These are phyloP conservation scores for Lepidium aucheri DNA, from an alignment of 345 rosid species.

Conservation along the genomic window DNA sequence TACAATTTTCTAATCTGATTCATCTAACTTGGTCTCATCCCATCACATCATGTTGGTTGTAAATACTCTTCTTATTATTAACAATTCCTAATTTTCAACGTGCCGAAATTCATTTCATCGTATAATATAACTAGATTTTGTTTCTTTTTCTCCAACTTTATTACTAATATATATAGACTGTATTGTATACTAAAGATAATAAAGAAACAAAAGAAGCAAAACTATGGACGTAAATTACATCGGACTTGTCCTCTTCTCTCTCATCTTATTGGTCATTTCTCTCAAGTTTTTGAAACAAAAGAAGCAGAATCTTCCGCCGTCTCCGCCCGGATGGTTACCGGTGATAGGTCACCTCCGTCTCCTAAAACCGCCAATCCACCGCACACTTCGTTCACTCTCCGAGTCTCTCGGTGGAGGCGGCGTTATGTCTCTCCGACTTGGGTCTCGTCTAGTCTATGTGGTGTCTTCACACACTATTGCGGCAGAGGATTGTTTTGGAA, in stretches of 20 bases:
- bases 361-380: slow-evolving; percentile 39
- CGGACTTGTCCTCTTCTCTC: slow-evolving; percentile 1
- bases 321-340: slow-evolving; percentile 41
- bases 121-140: neutral
- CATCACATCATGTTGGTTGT: neutral
- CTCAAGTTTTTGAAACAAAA: slow-evolving; percentile 16
- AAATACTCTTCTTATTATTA: neutral
- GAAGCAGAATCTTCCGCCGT: slow-evolving; percentile 34
- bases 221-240: slow-evolving; percentile 13
- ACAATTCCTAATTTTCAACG: slow-evolving; percentile 6
- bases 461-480: slow-evolving; percentile 33
- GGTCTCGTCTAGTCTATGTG: slow-evolving; percentile 36
- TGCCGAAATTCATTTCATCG: neutral
- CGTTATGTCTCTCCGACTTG: slow-evolving; percentile 41
- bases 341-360: slow-evolving; percentile 53
- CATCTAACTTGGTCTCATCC: neutral
- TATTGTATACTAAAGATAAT: neutral
- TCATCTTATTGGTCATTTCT: neutral
- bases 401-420: slow-evolving; percentile 40
- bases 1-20: neutral
- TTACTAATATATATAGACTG: too few species aligned
- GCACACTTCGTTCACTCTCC: slow-evolving; percentile 27
- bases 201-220: neutral
- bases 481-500: slow-evolving; percentile 49
- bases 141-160: too few species aligned